Percentiles rank a stretch among this genome's conserved stretches.
Evolutionary conservation across 352 stramenopile species (phyloP).

Genomic region (Globisporangium takayamanum): DNA sequence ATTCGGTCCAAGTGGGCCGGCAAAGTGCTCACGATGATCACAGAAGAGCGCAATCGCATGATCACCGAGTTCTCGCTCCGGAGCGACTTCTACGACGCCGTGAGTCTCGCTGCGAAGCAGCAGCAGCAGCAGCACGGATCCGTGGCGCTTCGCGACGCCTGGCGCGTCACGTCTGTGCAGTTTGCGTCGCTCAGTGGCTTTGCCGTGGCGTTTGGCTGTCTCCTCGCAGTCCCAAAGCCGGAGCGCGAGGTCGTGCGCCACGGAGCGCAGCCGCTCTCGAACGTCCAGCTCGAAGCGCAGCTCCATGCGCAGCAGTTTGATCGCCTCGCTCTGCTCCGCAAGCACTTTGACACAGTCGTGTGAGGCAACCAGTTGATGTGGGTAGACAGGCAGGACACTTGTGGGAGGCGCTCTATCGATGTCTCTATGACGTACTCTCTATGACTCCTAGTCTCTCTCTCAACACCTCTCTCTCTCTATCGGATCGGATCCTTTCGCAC

Average conservation of each 20-base stretch:
- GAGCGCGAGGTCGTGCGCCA: conserved; percentile 11
- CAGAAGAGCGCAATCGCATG: conserved; percentile 47
- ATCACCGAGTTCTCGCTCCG: conserved; percentile 32
- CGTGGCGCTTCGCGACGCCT: conserved; percentile 27
- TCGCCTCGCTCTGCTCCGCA: conserved; percentile 23
- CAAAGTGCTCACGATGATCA: conserved; percentile 49
- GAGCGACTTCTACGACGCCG: conserved; percentile 33
- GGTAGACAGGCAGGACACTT: background rate
- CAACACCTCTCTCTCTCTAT: background rate
- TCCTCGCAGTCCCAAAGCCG: conserved; percentile 23
- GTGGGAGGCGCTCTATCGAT: no score
- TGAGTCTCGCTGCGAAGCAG: conserved; percentile 30
- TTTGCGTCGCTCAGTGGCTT: conserved; percentile 38
- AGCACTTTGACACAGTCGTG: conserved; percentile 33
- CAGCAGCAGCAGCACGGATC: conserved; percentile 18
- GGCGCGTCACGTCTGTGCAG: conserved; percentile 28
- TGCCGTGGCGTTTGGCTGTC: conserved; percentile 28
- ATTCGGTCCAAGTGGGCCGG: conserved; percentile 36
- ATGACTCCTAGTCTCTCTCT: no score
- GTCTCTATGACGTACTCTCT: no score
- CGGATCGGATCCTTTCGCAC: background rate
- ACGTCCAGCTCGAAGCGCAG: conserved; percentile 26
- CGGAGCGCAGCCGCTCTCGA: conserved; percentile 17
- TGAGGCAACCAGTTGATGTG: conserved; percentile 3
- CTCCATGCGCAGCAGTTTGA: conserved; percentile 35